Evolutionary conservation across 202 grass and related monocot species (phyloP).

Genomic region (Brachypodium distachyon): DNA sequence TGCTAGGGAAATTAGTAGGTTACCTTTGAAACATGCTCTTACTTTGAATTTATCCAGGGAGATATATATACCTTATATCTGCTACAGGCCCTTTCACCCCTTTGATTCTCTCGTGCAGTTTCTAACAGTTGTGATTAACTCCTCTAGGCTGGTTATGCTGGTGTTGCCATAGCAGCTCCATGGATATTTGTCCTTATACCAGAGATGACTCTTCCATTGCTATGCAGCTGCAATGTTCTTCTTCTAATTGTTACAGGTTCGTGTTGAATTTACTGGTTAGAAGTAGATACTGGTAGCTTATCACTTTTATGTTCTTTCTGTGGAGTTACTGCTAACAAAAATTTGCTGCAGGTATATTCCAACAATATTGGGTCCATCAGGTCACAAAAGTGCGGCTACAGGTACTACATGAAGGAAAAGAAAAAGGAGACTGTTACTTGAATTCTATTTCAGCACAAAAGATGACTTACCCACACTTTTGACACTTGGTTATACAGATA

Average conservation of each 20-base stretch:
- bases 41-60: background rate
- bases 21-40: background rate
- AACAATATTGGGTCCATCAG: constrained; percentile 8
- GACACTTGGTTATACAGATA: background rate
- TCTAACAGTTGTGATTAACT: background rate
- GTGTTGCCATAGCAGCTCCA: constrained; percentile 48
- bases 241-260: constrained; percentile 67
- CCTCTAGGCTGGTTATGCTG: constrained; percentile 62
- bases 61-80: background rate
- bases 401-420: background rate
- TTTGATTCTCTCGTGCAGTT: background rate
- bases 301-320: background rate
- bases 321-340: background rate
- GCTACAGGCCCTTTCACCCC: background rate
- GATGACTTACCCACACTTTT: background rate
- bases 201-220: constrained; percentile 43
- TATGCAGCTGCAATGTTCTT: constrained; percentile 57
- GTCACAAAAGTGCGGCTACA: background rate
- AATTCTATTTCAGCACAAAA: background rate
- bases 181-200: constrained; percentile 56
- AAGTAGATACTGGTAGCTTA: background rate
- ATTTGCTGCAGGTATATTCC: background rate
- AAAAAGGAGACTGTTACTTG: background rate
- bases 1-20: background rate
- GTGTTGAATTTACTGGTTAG: background rate